Conservation (phyloP, 208 protist species). For the Trypanosoma lewisi region DNA sequence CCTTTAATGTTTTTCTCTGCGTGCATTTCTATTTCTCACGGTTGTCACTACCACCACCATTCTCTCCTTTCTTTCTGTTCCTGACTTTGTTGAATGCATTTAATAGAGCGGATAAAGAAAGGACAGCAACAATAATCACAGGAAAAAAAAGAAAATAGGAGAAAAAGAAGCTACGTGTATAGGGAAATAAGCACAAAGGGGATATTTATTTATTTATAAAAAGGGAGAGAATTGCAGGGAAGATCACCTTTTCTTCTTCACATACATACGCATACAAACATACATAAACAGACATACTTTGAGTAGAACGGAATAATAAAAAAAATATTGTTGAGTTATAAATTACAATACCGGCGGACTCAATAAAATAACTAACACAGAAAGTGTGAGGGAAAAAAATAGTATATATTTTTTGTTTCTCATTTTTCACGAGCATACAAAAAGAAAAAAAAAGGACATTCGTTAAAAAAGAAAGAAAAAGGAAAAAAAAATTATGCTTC, state of each 20-base stretch:
- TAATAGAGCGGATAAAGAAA: too few species aligned
- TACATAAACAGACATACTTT: not conserved
- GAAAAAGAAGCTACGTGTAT: not conserved
- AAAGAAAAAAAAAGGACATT: not conserved
- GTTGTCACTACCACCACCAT: too few species aligned
- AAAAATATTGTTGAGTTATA: not conserved
- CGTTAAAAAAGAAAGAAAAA: not conserved
- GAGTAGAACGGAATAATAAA: constrained; percentile 8
- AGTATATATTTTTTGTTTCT: too few species aligned
- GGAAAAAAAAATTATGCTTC: constrained; percentile 16
- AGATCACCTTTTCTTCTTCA: not conserved
- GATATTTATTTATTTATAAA: not conserved
- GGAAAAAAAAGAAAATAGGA: not conserved
- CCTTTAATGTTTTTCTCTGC: constrained; percentile 11
- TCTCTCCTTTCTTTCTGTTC: not conserved
- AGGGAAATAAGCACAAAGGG: not conserved
- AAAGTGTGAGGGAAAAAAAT: too few species aligned
- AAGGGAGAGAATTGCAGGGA: too few species aligned
- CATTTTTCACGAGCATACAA: not conserved
- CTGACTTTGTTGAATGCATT: not conserved
- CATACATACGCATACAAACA: not conserved
- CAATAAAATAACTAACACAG: constrained; percentile 1
- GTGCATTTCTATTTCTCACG: not conserved
- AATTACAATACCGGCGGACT: not conserved
- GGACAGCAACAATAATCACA: not conserved